Evolutionary conservation across 441 rosid species (phyloP).

Genomic region (Euphorbia corollata): DNA sequence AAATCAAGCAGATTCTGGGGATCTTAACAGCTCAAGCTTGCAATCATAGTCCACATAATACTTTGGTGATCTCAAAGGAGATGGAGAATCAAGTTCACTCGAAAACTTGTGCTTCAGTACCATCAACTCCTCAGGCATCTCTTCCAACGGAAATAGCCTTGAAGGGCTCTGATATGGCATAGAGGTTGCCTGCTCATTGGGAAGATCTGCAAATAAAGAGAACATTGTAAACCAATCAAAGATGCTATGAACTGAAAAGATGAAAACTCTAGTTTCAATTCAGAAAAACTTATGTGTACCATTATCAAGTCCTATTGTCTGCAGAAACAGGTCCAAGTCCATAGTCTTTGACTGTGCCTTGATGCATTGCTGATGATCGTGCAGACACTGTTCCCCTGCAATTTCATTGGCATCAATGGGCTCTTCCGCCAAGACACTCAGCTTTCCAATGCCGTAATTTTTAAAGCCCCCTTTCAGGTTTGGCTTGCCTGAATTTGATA

Average conservation of each 20-base stretch:
- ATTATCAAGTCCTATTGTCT: constrained; percentile 34
- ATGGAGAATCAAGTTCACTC: constrained; percentile 28
- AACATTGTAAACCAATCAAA: constrained; percentile 6
- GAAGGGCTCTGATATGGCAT: constrained; percentile 22
- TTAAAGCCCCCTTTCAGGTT: constrained; percentile 29
- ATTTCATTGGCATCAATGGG: constrained; percentile 20
- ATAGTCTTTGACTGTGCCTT: constrained; percentile 31
- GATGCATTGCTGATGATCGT: constrained; percentile 50
- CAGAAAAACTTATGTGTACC: constrained; percentile 21
- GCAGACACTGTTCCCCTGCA: constrained; percentile 41
- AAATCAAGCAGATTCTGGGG: constrained; percentile 28
- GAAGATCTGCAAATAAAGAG: constrained; percentile 21
- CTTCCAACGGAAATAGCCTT: constrained; percentile 25
- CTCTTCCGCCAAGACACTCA: constrained; percentile 28
- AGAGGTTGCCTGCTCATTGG: constrained; percentile 22
- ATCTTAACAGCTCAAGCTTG: constrained; percentile 33
- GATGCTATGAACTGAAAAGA: not conserved
- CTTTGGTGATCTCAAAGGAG: constrained; percentile 31
- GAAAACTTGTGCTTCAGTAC: constrained; percentile 13
- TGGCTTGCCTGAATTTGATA: constrained; percentile 44
- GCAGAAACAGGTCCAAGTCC: constrained; percentile 32
- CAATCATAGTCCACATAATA: constrained; percentile 20
- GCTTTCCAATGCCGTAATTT: constrained; percentile 26
- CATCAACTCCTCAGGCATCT: constrained; percentile 27
- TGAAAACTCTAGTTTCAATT: not conserved